Evolutionary conservation across 495 filamentous ascomycete species (phyloP), one percentile per base, ranked within the genome.

Genomic region (Hypoxylon fuscum): DNA sequence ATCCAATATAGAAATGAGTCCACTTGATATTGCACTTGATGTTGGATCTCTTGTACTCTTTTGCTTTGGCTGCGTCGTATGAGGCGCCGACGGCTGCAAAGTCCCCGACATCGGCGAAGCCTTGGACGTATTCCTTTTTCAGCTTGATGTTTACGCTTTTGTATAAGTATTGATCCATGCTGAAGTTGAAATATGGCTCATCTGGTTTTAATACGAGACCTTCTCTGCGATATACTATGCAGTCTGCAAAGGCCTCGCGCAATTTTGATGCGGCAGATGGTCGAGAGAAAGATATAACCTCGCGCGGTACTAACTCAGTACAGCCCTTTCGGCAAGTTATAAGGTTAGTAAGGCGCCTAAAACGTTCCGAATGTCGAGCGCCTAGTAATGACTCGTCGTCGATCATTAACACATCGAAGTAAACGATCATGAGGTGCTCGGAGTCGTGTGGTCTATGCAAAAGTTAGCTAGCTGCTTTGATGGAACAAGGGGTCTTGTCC

Each of bases 61-160:
- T 75, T 2, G 80, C 86, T 63, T 86, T 86, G 42, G 76, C 78
- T 9, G 85, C 74, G 58, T 88, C 83, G 59, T 88, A 91, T 1
- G 82, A 81, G 5, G 82, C 92, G 3, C 90, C 92, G 27, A 96
- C 74, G 5, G 94, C 80, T 1, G 88, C 85, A 62, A 96, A 89
- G 70, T 96, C 92, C 1, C 89, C 86, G 35, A 90, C 88, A 63
- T 96, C 91, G 1, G 92, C 92, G 62, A 92, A 81, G 5, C 86
- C 84, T 15, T 77, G 78, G n/a, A 96, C 88, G 57, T 96, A 96
- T 63, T 96, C 92, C 62, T 93, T 96, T 71, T 96, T 96, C 22
- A 96, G 69, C 73, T 96, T 96, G 66, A 96, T 90, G 74, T 86
- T 88, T 21, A 81, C 80, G 46, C 79, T 80, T 29, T 62, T 76